These are phyloP conservation scores for Pleurotus djamor DNA, from an alignment of 768 basidiomycete species.

Conservation along the genomic window DNA sequence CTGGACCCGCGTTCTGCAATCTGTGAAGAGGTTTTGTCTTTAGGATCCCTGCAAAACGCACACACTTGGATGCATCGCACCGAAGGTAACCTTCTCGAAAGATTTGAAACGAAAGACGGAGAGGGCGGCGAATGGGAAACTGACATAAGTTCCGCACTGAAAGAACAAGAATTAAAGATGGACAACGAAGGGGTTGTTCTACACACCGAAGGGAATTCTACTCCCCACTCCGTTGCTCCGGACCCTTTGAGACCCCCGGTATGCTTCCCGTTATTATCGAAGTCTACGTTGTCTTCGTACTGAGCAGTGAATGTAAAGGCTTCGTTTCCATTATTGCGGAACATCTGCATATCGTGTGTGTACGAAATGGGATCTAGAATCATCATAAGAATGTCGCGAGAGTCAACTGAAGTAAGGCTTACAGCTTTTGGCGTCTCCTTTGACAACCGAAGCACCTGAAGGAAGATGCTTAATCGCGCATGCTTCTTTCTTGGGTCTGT, in stretches of 20 bases:
- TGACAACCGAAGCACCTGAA: no score
- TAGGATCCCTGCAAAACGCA: no score
- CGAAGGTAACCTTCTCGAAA: neutral
- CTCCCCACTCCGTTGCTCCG: neutral
- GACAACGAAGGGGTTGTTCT: no score
- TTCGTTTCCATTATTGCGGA: neutral
- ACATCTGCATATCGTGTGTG: neutral
- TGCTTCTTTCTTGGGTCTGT: neutral
- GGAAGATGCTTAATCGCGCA: neutral
- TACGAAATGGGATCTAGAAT: neutral
- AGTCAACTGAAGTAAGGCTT: neutral
- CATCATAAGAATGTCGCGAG: neutral
- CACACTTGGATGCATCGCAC: neutral
- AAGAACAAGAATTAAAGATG: no score
- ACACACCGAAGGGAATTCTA: no score
- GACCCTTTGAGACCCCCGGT: neutral
- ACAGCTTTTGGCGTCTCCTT: neutral
- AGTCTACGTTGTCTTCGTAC: neutral
- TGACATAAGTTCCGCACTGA: neutral
- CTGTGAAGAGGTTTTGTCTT: no score
- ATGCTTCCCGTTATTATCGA: neutral
- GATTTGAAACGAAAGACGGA: neutral
- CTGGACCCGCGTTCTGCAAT: no score
- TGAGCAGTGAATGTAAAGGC: neutral
- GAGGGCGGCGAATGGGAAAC: neutral